Base-by-base conservation (phyloP, 768 basidiomycete species). In the Leccinum variicolor region DNA sequence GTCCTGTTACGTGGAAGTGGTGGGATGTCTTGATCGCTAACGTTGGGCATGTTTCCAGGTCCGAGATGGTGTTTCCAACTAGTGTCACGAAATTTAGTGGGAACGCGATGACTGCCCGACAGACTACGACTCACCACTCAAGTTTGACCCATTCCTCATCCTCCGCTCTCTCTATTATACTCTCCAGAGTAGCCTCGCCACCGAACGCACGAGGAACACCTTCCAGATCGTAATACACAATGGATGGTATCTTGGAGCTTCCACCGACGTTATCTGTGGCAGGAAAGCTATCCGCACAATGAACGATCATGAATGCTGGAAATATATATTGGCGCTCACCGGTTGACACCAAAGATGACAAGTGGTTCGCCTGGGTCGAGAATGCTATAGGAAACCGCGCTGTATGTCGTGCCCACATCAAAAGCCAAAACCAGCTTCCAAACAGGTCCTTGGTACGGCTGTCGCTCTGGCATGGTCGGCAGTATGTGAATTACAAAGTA, bases 331-430 rank as follows among this genome's bases (percentile, higher is more conserved):
- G 10, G 23, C 10, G 11, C 64, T 54, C 29, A 73, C 71, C 69
- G 64, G 29, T 63, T 61, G 3, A 68, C 64, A 15, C 64, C 58
- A 31, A 36, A 59, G 34, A 66, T 47, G 28, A 64, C 43, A 2
- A 67, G 69, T 29, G 62, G 61, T 39, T 71, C 63, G 7, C 69
- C 70, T 33, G 70, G 72, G 49, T 65, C 63, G 17, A 73, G 70
- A 36, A 73, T 64, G 43, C 66, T 62, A 59, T 82, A 82, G 1
- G 78, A 79, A 15, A 82, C 71, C 4, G 78, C 79, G 28, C 80
- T 81, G 45, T 68, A 81, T 4, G 79, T 83, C 1, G 78, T 83
- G 8, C 82, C 82, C 2, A 83, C 65, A 55, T 83, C 82, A 29
- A 83, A 79, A 0, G 79, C 79, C 23, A 83, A 60, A 4, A 82